Conservation (phyloP, 108 stramenopile species). For the Skeletonema costatum region DNA sequence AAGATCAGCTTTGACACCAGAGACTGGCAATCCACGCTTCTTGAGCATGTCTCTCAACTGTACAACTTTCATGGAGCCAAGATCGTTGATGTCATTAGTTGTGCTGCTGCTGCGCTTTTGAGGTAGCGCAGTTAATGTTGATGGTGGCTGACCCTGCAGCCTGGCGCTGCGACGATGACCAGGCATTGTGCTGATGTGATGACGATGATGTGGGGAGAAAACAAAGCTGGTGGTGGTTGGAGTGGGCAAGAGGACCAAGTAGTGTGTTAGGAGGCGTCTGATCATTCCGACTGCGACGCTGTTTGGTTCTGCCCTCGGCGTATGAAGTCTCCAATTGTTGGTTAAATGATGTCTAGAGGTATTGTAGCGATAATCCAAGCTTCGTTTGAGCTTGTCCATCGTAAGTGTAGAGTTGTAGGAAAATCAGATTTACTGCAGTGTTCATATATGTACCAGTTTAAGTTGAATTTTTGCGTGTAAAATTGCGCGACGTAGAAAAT, state of each 20-base stretch:
- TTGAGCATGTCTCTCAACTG: slow-evolving; percentile 17
- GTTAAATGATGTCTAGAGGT: no score
- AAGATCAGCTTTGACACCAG: slow-evolving; percentile 18
- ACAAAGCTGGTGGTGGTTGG: background rate
- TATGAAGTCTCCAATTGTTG: no score
- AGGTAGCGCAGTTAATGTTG: background rate
- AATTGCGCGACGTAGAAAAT: no score
- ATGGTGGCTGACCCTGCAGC: background rate
- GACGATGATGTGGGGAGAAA: background rate
- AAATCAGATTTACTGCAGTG: no score
- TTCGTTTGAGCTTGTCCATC: no score
- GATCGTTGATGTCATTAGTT: background rate
- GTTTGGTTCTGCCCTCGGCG: no score
- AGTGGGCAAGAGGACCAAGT: background rate
- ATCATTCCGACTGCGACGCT: no score
- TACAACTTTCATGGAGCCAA: slow-evolving; percentile 17
- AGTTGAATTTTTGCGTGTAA: no score
- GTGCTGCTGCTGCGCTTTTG: background rate
- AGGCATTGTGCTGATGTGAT: background rate
- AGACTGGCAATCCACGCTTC: slow-evolving; percentile 24
- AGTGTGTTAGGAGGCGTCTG: background rate
- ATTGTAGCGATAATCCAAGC: no score
- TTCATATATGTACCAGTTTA: no score
- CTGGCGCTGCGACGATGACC: background rate
- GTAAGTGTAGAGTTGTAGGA: no score